A percentile compares a stretch with the other conserved stretches of the same genome.
phyloP scores from a whole-genome alignment of 2,329 filamentous ascomycete genomes.

The Epichloe scottii region DNA sequence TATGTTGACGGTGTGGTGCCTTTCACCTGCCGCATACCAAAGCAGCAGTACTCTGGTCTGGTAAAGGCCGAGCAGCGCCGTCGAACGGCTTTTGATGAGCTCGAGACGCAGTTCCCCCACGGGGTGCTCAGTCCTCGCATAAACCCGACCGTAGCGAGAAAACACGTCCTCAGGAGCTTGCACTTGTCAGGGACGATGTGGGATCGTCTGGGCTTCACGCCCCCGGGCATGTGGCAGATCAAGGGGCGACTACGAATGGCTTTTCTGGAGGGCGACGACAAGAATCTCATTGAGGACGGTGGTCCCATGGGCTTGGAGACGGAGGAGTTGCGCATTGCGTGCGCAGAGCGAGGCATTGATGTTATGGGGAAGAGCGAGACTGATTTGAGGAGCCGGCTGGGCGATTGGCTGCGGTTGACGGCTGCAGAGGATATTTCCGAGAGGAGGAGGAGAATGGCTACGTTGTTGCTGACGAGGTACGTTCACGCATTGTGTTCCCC shows the following conservation, averaged over 20 bases:
- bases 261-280: conserved; percentile 61
- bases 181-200: conserved; percentile 34
- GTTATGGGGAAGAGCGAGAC: conserved; percentile 43
- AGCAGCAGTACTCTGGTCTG: conserved; percentile 50
- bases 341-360: conserved; percentile 55
- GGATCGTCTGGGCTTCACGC: conserved; percentile 36
- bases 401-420: conserved; percentile 36
- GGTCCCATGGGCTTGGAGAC: conserved; percentile 41
- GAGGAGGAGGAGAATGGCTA: conserved; percentile 25
- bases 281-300: conserved; percentile 50
- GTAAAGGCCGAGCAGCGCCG: conserved; percentile 43
- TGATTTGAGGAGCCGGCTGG: conserved; percentile 36
- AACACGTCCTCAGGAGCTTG: conserved; percentile 30
- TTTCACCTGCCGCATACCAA: conserved; percentile 69
- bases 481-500: conserved; percentile 6
- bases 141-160: conserved; percentile 16
- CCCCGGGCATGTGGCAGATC: conserved; percentile 38
- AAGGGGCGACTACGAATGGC: conserved; percentile 41
- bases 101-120: conserved; percentile 21
- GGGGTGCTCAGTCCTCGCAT: conserved; percentile 24
- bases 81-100: conserved; percentile 31
- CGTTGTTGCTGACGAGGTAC: conserved; percentile 29
- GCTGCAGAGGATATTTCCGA: conserved; percentile 23
- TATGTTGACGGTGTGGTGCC: conserved; percentile 61
- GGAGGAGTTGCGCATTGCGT: conserved; percentile 58